phyloP scores from a whole-genome alignment of 441 rosid genomes.

The Aleurites moluccanus region DNA sequence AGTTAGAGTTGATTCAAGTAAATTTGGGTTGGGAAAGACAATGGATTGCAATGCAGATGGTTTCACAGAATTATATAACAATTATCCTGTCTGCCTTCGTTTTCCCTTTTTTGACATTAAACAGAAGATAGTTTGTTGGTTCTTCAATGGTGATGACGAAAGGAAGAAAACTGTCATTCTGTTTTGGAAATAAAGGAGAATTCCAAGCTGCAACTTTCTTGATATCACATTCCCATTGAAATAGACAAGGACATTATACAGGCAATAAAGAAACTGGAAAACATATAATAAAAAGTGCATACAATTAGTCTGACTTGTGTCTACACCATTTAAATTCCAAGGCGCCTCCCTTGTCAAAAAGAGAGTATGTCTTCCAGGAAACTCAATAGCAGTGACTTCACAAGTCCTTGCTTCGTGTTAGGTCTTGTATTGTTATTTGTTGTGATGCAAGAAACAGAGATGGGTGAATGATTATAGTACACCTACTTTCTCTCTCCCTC shows the following conservation, averaged over 20 bases:
- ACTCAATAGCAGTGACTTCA: not conserved
- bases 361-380: not conserved
- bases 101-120: not conserved
- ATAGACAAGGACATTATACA: not conserved
- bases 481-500: too few species aligned
- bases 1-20: constrained; percentile 8
- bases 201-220: not conserved
- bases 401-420: not conserved
- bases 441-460: not conserved
- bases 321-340: not conserved
- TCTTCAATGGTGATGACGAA: not conserved
- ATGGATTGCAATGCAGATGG: not conserved
- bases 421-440: not conserved
- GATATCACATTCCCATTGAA: not conserved
- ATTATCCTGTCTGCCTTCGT: not conserved
- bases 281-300: not conserved
- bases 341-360: not conserved
- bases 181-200: not conserved
- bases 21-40: not conserved
- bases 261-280: not conserved
- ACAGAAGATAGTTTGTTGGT: not conserved
- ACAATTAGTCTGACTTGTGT: not conserved
- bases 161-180: not conserved
- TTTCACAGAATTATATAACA: not conserved
- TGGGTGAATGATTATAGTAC: not conserved